Evolutionary conservation across 148 eudicot species (phyloP), one percentile per base, ranked within the genome.

Genomic region (Limonium bicolor): DNA sequence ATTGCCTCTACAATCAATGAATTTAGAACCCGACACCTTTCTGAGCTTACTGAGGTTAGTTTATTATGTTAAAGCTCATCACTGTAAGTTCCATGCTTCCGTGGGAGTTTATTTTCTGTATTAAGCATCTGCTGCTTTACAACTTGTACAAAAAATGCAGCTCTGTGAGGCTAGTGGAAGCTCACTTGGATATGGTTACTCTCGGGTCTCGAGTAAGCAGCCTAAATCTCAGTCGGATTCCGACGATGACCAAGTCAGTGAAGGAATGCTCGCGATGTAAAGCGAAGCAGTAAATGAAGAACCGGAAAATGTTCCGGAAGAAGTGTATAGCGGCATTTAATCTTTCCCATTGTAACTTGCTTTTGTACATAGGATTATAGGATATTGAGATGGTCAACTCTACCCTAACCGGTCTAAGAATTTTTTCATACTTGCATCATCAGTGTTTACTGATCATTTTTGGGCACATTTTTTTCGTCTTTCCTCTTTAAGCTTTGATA

Each of bases 11-110:
- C 97, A 25, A 80, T 88, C 72, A 83, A 88, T 21, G 94, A 88
- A 53, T 88, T 74, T 58, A 80, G 97, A 65, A 83, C 94, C 43
- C 94, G 97, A 42, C 92, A 88, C 61, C 80, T 88, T 18, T 77
- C 87, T 34, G 97, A 88, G 64, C 83, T 88, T 44, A 65, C 86
- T 11, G 94, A 88, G 94, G 97, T 88, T 41, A 11, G 15, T 41
- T 9, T 15, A 8, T 4, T 2, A 6, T 21, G 26, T 16, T 9
- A 41, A 41, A 41, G 14, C 23, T 3, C 23, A 11, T 11, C 20
- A 2, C n/a, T 41, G 20, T 4, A 6, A 20, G 45, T 27, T 10
- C 26, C 20, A 12, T 41, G 45, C 45, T 21, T 10, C 18, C 5
- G 3, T 0, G 40, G 15, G 40, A 36, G 19, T 15, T 16, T 15